Conservation (phyloP, 1,139 yeast genomes). For the Tardiomyces blankii region DNA sequence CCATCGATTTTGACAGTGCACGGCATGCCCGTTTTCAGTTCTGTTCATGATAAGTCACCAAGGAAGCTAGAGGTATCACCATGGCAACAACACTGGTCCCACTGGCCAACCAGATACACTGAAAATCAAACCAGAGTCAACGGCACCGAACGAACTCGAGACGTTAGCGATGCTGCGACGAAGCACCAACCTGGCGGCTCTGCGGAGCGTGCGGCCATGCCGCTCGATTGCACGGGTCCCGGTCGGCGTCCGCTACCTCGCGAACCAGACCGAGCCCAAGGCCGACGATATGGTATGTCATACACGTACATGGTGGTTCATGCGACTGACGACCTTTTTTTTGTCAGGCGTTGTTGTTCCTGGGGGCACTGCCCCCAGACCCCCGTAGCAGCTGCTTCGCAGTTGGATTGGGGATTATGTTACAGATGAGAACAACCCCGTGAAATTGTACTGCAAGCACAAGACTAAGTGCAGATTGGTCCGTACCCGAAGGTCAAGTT, state of each 20-base stretch:
- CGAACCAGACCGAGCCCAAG: background rate
- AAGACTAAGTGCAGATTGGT: conserved; percentile 20
- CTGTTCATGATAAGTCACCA: no score
- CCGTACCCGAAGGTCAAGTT: conserved; percentile 41
- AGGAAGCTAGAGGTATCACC: no score
- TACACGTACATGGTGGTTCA: no score
- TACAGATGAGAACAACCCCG: background rate
- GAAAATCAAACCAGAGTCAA: no score
- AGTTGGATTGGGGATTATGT: no score
- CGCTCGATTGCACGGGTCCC: background rate
- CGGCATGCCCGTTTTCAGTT: no score
- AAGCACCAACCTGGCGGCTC: background rate
- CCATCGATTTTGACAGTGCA: no score
- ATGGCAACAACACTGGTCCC: background rate
- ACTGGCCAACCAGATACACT: background rate
- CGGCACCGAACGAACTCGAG: background rate
- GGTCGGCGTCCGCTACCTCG: background rate
- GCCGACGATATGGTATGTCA: background rate
- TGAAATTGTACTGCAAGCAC: background rate
- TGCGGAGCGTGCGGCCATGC: background rate
- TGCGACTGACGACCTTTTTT: no score
- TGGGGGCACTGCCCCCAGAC: no score
- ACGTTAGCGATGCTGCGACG: background rate
- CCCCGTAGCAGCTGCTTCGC: no score
- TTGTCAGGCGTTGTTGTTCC: no score